Evolutionary conservation across 345 rosid species (phyloP).

Genomic region (Citrus sp.): DNA sequence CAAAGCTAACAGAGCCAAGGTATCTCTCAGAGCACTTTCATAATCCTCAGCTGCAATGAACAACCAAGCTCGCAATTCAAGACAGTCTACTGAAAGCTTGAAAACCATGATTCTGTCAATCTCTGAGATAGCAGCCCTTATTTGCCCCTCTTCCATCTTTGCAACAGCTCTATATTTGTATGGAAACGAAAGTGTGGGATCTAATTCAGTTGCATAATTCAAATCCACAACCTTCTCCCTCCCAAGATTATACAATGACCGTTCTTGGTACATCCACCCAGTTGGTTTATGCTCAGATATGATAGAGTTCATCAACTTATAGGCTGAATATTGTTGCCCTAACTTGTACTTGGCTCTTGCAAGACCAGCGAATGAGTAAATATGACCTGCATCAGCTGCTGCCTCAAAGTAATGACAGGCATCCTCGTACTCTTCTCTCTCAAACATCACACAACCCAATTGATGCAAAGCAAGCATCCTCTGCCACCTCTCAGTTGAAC

Average conservation of each 20-base stretch:
- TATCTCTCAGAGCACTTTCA: slow-evolving; percentile 67
- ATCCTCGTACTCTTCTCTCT: slow-evolving; percentile 55
- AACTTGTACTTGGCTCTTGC: slow-evolving; percentile 75
- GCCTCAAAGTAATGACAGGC: slow-evolving; percentile 62
- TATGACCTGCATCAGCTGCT: slow-evolving; percentile 72
- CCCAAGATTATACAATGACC: slow-evolving; percentile 64
- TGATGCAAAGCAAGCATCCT: slow-evolving; percentile 77
- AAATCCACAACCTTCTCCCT: slow-evolving; percentile 58
- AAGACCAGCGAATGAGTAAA: slow-evolving; percentile 77
- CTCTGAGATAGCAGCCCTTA: slow-evolving; percentile 64
- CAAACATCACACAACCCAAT: slow-evolving; percentile 66
- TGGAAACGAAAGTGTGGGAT: slow-evolving; percentile 75
- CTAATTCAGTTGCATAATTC: slow-evolving; percentile 71
- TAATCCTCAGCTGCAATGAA: slow-evolving; percentile 67
- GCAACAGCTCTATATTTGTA: slow-evolving; percentile 76
- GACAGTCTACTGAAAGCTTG: slow-evolving; percentile 70
- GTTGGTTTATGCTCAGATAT: slow-evolving; percentile 54
- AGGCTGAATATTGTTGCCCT: slow-evolving; percentile 71
- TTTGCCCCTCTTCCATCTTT: slow-evolving; percentile 54
- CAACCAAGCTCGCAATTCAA: slow-evolving; percentile 87
- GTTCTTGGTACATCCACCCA: slow-evolving; percentile 99
- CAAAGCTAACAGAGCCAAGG: slow-evolving; percentile 62
- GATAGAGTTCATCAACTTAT: slow-evolving; percentile 56
- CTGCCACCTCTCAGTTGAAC: slow-evolving; percentile 67
- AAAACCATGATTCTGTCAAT: slow-evolving; percentile 60